These are phyloP conservation scores for Pichia sp. DNA, from an alignment of 1,139 yeast species.

Conservation along the genomic window DNA sequence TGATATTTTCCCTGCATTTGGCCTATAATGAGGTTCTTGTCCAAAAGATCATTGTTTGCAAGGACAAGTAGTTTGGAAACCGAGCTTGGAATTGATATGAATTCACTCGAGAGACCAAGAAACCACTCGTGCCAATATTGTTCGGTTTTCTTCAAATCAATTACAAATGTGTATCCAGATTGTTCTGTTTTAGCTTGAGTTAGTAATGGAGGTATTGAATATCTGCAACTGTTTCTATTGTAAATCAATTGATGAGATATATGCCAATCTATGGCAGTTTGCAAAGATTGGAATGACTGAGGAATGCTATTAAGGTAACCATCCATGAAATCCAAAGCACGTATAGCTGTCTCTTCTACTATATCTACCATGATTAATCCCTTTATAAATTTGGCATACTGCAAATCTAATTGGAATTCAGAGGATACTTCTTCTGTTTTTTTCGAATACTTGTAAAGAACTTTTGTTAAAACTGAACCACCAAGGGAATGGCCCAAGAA, in stretches of 20 bases:
- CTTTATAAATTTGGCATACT: constrained; percentile 30
- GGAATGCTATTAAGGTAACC: constrained; percentile 63
- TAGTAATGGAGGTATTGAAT: constrained; percentile 72
- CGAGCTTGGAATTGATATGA: constrained; percentile 38
- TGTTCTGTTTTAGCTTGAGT: constrained; percentile 17
- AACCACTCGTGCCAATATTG: constrained; percentile 86
- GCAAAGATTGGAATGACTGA: constrained; percentile 43
- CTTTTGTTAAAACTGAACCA: constrained; percentile 71
- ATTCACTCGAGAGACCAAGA: constrained; percentile 57
- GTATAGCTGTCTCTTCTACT: constrained; percentile 87
- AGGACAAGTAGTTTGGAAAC: constrained; percentile 69
- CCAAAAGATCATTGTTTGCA: constrained; percentile 90
- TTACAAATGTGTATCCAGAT: constrained; percentile 52
- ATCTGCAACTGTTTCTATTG: constrained; percentile 57
- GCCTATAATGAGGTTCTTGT: constrained; percentile 79
- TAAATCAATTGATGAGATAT: constrained; percentile 48
- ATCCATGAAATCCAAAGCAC: constrained; percentile 64
- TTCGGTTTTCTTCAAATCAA: constrained; percentile 56
- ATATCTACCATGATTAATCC: constrained; percentile 85
- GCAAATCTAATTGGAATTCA: not conserved
- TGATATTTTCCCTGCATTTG: constrained; percentile 98
- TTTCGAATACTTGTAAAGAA: constrained; percentile 26
- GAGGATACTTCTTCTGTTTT: not conserved
- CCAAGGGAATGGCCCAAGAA: constrained; percentile 91
- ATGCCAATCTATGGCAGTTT: constrained; percentile 83